phyloP scores from a whole-genome alignment of 371 early-diverging fungal species.

The Catenaria anguillulae region DNA sequence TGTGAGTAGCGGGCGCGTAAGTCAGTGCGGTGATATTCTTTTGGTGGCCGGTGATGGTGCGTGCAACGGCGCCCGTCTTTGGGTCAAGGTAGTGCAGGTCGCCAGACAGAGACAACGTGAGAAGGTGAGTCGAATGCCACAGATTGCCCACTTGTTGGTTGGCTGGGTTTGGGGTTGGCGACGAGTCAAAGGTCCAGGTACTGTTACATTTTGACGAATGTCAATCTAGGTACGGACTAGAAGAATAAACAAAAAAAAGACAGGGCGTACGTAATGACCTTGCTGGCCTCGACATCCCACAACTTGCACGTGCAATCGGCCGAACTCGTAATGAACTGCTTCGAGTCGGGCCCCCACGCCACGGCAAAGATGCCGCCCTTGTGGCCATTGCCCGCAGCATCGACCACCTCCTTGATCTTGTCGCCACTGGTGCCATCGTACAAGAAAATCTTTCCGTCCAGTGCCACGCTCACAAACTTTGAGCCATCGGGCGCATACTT shows the following conservation, averaged over 20 bases:
- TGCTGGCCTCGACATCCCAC: conserved; percentile 67
- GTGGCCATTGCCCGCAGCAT: conserved; percentile 33
- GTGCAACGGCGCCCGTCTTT: conserved; percentile 30
- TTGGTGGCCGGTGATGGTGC: conserved; percentile 58
- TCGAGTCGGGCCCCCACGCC: conserved; percentile 74
- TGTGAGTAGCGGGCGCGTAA: conserved; percentile 24
- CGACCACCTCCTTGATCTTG: conserved; percentile 47
- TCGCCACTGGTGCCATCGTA: conserved; percentile 87
- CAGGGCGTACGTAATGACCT: conserved; percentile 46
- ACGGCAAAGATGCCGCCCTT: conserved; percentile 67
- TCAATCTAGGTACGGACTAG: too few species aligned
- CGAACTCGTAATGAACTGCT: conserved; percentile 60
- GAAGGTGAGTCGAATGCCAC: conserved; percentile 50
- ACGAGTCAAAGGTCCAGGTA: conserved; percentile 19
- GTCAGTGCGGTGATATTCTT: conserved; percentile 70
- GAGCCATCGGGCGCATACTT: conserved; percentile 72
- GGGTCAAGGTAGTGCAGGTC: conserved; percentile 68
- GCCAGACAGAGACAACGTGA: conserved; percentile 67
- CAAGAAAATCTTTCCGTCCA: conserved; percentile 79
- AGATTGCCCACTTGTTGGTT: conserved; percentile 89
- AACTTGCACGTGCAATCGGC: conserved; percentile 78
- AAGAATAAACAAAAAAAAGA: not conserved
- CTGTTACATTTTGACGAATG: not conserved
- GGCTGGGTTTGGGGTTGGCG: conserved; percentile 22
- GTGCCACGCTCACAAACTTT: conserved; percentile 67